Evolutionary conservation across 1,284 basidiomycete genomes (phyloP), one percentile per base, ranked within the genome.

Genomic region (Trametes sp.): DNA sequence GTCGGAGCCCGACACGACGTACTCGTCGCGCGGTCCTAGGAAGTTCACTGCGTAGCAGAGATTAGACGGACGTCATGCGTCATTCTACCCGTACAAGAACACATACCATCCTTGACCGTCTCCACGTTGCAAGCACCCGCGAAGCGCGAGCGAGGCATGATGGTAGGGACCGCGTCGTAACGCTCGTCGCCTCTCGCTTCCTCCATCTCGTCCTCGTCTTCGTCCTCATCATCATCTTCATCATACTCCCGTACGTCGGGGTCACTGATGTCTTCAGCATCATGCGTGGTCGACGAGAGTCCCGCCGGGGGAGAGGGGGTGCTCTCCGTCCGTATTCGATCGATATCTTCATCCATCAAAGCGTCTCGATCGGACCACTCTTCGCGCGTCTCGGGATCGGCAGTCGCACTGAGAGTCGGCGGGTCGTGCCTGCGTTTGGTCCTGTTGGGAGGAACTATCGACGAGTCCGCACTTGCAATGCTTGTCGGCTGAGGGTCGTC

Each of bases 21-120:
- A 92, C 73, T 95, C 88, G 64, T 95, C 92, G 38, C 78, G 76
- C 4, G 89, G 87, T 0, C 94, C 94, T 36, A 95, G 77, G 72
- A 94, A 96, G 74, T 94, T 95, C 46, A 95, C 94, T 95, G 16
- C 28, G 29, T 7, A 58, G 2, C 56, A 0, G 29, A 50, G n/a
- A 33, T 46, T 46, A 52, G 56, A 36, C 26, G 51, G 41, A 48
- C 53, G 46, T 57, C 19, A 44, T n/a, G n/a, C n/a, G n/a, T n/a
- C n/a, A 57, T 33, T 26, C 28, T 23, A 9, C 19, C 33, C 54
- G 54, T 29, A n/a, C 51, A 33, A 31, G 48, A 44, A 53, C 56
- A 73, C 88, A 74, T 68, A 93, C 95, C 93, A 75, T 98, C 96
- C 77, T 98, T 98, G 59, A 96, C 87, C 0, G 96, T 98, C 67